Base-by-base conservation (phyloP, 2,329 filamentous ascomycete genomes). In the Hymenoscyphus fraxineus region DNA sequence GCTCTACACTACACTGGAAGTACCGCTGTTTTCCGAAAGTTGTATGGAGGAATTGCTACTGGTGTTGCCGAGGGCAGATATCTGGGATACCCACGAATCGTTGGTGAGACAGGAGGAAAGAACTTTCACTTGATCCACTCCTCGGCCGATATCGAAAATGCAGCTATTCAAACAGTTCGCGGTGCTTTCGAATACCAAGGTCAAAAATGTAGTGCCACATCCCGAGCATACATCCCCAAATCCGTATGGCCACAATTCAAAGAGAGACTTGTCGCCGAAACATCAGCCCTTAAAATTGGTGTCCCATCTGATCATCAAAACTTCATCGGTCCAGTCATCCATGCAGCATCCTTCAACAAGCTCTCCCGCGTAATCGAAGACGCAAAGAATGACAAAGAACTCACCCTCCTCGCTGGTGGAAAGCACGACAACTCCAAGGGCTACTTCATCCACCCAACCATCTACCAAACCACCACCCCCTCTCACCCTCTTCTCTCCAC, bases 1-100 rank as follows among this genome's bases (percentile, higher is more conserved):
- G 90, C 91, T n/a, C 86, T 98, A 27, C 93, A 97, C 81, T 98
- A 93, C 82, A 98, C 93, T 0, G 94, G 94, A 66, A 95, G 90
- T 80, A 97, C 94, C 0, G 87, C 88, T 59, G 91, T 98, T 38
- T 97, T 98, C 87, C 89, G 92, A 67, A 87, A 88, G 74, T 82
- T 98, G 13, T 97, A 96, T 76, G 92, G 92, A 19, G 86, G 92
- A 76, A 97, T 97, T 72, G 91, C 92, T 12, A 82, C 85, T 68
- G 91, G 91, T 51, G 88, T 96, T 22, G 90, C 91, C 5, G 87
- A 93, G 73, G 92, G 90, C 68, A 89, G 86, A 65, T 98, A 96
- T 80, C 82, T 83, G 68, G 88, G 89, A 72, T 98, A 97, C 78
- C 93, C 92, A 57, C 88, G 92, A 71, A 90, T 96, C 68, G 91